Evolutionary conservation across 371 early-diverging fungal species (phyloP).

Genomic region (Mucor circinelloides): DNA sequence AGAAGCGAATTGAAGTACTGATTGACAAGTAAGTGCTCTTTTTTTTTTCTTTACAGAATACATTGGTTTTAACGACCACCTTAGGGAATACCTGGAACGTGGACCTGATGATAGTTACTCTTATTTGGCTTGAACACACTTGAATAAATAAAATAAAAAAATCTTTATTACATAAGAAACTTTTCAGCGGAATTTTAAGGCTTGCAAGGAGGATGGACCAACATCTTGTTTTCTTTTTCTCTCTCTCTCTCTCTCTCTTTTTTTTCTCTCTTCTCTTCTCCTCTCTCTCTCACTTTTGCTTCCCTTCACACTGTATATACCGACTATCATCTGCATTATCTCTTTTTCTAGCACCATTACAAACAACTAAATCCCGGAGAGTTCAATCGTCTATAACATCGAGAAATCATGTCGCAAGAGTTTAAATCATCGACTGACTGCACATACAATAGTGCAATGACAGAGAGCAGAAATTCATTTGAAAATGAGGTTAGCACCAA

Average conservation of each 20-base stretch:
- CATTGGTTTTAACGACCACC: neutral
- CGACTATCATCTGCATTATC: neutral
- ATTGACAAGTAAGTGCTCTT: conserved; percentile 67
- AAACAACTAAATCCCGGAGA: neutral
- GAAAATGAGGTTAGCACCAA: conserved; percentile 11
- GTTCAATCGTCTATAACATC: neutral
- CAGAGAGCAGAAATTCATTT: conserved; percentile 2
- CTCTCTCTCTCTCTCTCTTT: neutral
- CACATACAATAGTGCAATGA: neutral
- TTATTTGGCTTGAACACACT: conserved; percentile 24
- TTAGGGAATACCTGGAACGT: conserved; percentile 41
- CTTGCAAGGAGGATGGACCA: neutral
- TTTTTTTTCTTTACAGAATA: neutral
- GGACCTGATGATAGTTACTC: conserved; percentile 29
- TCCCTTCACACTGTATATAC: neutral
- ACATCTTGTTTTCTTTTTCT: conserved; percentile 4
- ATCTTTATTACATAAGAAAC: neutral
- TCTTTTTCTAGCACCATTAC: neutral
- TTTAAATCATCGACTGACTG: neutral
- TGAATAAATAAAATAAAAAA: neutral
- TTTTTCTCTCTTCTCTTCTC: neutral
- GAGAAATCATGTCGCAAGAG: conserved; percentile 15
- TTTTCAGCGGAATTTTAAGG: neutral
- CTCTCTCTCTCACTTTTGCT: neutral
- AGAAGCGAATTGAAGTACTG: conserved; percentile 87